Percentiles rank a stretch among this genome's conserved stretches.
Conservation (phyloP, 129 eudicot genomes). For the Flaveria robusta region DNA sequence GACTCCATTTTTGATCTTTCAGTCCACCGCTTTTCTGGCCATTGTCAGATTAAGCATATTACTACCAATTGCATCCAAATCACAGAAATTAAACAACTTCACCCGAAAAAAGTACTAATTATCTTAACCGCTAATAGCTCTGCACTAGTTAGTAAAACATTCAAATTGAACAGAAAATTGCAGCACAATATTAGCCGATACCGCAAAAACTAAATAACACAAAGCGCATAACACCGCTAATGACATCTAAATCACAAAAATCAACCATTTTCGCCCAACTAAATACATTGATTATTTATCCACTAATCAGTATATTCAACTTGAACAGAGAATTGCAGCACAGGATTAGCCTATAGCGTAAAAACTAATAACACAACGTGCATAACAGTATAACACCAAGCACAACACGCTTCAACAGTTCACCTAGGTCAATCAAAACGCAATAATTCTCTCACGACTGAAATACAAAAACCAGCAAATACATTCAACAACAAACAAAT, state of each 20-base stretch:
- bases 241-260: too few relatives aligned
- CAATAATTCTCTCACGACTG: neutral
- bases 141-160: neutral
- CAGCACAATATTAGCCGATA: neutral
- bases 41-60: conserved; percentile 18
- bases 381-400: too few relatives aligned
- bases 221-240: too few relatives aligned
- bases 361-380: too few relatives aligned
- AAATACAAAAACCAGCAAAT: neutral
- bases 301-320: too few relatives aligned
- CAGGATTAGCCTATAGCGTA: too few relatives aligned
- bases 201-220: neutral
- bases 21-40: conserved; percentile 47
- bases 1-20: conserved; percentile 53
- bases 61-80: neutral
- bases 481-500: neutral
- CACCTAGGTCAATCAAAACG: conserved; percentile 2
- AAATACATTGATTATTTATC: too few relatives aligned
- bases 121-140: neutral
- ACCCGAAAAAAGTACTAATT: neutral
- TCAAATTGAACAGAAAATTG: neutral
- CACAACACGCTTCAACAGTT: neutral
- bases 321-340: too few relatives aligned
- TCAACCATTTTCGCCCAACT: too few relatives aligned
- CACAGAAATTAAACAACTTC: neutral